These are phyloP conservation scores for Corymbia calophylla DNA, from an alignment of 441 rosid species.

Conservation along the genomic window DNA sequence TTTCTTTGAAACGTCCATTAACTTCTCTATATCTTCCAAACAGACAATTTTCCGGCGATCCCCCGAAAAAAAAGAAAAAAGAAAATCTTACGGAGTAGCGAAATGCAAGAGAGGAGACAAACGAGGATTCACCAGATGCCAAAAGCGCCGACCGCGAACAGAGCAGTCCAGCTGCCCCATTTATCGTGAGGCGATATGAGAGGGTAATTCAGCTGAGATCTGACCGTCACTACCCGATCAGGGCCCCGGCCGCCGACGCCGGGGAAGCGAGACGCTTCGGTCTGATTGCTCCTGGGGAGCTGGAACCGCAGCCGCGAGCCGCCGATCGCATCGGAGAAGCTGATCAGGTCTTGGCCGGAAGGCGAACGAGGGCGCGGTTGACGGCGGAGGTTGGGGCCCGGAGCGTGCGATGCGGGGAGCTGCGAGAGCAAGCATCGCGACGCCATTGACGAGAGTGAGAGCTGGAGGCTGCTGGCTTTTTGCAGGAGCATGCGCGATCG, in stretches of 20 bases:
- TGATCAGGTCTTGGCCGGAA: conserved; percentile 21
- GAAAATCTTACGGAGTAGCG: not conserved
- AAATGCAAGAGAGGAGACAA: not conserved
- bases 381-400: not conserved
- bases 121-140: conserved; percentile 60
- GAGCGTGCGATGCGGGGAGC: conserved; percentile 12
- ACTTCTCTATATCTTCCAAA: not conserved
- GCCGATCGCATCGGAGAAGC: not conserved
- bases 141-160: conserved; percentile 74
- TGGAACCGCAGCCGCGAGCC: not conserved
- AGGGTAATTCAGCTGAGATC: conserved; percentile 51
- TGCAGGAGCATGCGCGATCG: not conserved
- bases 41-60: not conserved
- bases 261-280: conserved; percentile 20
- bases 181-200: conserved; percentile 64
- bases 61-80: accelerated
- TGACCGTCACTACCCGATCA: conserved; percentile 16
- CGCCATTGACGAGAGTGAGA: not conserved
- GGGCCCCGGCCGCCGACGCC: not conserved
- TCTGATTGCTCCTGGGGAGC: not conserved
- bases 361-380: conserved; percentile 6
- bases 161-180: conserved; percentile 89
- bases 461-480: not conserved
- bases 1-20: not conserved
- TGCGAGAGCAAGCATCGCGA: not conserved